Evolutionary conservation across 352 stramenopile species (phyloP).

Genomic region (Phytophthora meadii): DNA sequence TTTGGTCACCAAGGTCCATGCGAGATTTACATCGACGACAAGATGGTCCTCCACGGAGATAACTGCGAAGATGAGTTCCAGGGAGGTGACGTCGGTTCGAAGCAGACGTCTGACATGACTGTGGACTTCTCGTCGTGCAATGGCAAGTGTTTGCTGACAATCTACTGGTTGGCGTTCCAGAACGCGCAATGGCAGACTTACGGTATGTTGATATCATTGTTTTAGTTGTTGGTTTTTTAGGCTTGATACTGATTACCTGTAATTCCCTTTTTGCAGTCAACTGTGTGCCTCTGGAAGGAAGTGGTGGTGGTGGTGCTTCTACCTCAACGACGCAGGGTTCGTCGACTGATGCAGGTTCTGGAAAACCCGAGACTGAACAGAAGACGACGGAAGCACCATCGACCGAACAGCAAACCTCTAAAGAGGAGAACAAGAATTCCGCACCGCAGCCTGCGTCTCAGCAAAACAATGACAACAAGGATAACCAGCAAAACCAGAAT

Average conservation of each 20-base stretch:
- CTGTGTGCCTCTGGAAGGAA: conserved; percentile 23
- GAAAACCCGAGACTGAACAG: too few relatives aligned
- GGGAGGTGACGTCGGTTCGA: conserved; percentile 21
- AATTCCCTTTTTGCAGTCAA: conserved; percentile 2
- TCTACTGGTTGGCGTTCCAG: conserved; percentile 61
- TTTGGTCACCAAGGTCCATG: conserved; percentile 52
- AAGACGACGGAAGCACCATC: not conserved
- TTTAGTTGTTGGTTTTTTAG: too few relatives aligned
- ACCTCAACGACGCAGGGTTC: not conserved
- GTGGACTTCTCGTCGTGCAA: conserved; percentile 52
- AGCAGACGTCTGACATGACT: conserved; percentile 32
- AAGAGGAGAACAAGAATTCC: too few relatives aligned
- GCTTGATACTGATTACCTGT: not conserved
- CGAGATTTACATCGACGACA: conserved; percentile 57
- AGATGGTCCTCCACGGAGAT: conserved; percentile 39
- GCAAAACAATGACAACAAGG: too few relatives aligned
- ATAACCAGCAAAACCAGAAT: too few relatives aligned
- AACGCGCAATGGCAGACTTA: conserved; percentile 2
- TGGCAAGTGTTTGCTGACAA: conserved; percentile 41
- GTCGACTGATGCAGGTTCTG: too few relatives aligned
- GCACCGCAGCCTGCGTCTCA: too few relatives aligned
- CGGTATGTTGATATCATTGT: too few relatives aligned
- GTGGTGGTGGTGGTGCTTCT: not conserved
- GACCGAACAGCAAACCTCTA: not conserved
- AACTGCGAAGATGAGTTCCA: conserved; percentile 46